These are phyloP conservation scores for Blastocystis sp. DNA, from an alignment of 352 stramenopile species.

Conservation along the genomic window DNA sequence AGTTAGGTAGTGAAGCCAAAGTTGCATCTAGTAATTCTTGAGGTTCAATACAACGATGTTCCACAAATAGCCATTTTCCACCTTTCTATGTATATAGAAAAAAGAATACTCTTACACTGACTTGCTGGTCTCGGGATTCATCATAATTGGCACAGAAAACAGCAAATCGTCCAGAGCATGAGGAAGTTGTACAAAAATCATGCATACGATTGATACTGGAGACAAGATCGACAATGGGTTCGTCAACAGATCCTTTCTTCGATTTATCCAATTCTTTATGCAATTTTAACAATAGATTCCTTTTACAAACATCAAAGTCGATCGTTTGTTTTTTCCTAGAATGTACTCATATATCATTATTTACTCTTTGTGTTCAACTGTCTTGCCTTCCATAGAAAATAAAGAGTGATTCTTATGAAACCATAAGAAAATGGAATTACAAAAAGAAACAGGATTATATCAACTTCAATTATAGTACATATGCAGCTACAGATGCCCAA, in stretches of 20 bases:
- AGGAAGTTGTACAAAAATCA: slow-evolving; percentile 81
- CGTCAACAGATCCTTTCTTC: slow-evolving; percentile 80
- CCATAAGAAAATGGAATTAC: background rate
- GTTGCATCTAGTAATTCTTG: slow-evolving; percentile 70
- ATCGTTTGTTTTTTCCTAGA: background rate
- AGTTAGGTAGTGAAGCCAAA: background rate
- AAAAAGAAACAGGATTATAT: slow-evolving; percentile 2
- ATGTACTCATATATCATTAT: background rate
- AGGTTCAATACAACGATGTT: slow-evolving; percentile 73
- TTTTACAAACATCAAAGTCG: slow-evolving; percentile 25
- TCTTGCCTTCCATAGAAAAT: background rate
- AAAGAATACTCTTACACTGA: slow-evolving; percentile 70
- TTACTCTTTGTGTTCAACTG: background rate
- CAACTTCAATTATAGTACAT: slow-evolving; percentile 5
- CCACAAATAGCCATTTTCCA: slow-evolving; percentile 77
- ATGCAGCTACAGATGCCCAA: background rate
- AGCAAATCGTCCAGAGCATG: slow-evolving; percentile 79
- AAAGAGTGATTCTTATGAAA: background rate
- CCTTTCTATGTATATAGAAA: slow-evolving; percentile 64
- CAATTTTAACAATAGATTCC: slow-evolving; percentile 45
- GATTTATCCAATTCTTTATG: slow-evolving; percentile 72
- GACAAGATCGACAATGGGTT: slow-evolving; percentile 78
- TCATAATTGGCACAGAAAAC: slow-evolving; percentile 73
- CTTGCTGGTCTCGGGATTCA: slow-evolving; percentile 4
- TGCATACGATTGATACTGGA: slow-evolving; percentile 75